Percentiles rank a stretch among this genome's conserved stretches.
Conservation (phyloP, 768 basidiomycete genomes). For the Phallus indusiatus region DNA sequence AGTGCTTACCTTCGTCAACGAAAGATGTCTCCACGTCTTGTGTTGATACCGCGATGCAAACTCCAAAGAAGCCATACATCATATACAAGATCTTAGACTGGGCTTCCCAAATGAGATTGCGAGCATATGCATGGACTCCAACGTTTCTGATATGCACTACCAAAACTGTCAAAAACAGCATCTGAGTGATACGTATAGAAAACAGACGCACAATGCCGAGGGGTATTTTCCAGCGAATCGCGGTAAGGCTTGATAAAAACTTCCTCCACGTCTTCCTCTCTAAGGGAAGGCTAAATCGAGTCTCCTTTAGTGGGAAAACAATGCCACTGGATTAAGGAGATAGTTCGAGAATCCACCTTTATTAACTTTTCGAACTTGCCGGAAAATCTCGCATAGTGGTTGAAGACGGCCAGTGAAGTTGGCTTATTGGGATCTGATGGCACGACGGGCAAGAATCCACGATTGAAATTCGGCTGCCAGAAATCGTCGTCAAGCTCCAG, state of each 20-base stretch:
- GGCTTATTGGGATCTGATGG: not conserved
- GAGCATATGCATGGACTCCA: not conserved
- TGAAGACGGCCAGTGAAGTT: not conserved
- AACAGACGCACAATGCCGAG: not conserved
- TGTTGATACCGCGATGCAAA: not conserved
- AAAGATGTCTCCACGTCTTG: not conserved
- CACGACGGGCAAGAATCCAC: not conserved
- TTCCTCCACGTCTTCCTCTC: not conserved
- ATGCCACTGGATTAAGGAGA: not conserved
- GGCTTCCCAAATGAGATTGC: not conserved
- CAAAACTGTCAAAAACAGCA: not conserved
- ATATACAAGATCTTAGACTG: not conserved
- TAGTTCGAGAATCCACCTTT: not conserved
- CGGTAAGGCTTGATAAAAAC: not conserved
- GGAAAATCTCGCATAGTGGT: not conserved
- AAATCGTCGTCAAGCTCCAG: conserved; percentile 3
- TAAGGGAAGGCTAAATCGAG: not conserved
- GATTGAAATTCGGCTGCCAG: not conserved
- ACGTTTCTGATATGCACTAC: not conserved
- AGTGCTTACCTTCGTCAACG: not conserved
- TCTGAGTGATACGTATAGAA: not conserved
- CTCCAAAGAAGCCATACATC: not conserved
- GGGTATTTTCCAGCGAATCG: not conserved
- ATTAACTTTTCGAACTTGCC: not conserved
- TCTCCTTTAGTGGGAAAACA: not conserved